Evolutionary conservation across 108 stramenopile species (phyloP), one percentile per base, ranked within the genome.

Genomic region (Schizochytrium sp.): DNA sequence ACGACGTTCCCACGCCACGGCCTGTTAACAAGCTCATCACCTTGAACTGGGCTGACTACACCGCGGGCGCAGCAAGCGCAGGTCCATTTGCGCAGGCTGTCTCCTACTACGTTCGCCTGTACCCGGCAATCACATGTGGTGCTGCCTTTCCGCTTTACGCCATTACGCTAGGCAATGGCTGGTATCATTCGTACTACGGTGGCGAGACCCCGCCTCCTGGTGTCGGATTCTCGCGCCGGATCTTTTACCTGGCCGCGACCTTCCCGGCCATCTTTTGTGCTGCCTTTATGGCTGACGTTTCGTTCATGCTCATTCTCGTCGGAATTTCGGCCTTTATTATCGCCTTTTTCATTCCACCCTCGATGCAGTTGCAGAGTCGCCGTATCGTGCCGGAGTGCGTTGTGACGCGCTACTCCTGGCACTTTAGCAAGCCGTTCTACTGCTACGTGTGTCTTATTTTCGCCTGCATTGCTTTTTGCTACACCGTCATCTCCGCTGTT

Each of bases 21-120:
- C 48, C 76, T 1, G 76, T 83, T 23, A 34, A 83, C 6, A 83
- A 83, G 76, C 76, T 83, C 76, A 83, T 83, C 76, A 83, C 76
- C 19, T 23, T 83, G 19, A 83, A 83, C 76, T 83, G 76, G 76
- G 23, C 19, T 6, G 76, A 83, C 51, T 83, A 83, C 28, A 83
- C 76, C 18, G 76, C 76, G 25, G 76, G 76, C 51, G 51, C 45
- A 6, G 23, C 28, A 12, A 83, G 51, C 48, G 76, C 76, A 53
- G 76, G 76, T 12, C 45, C 51, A 14, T 83, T 83, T 28, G 76
- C 76, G 28, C n/a, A 47, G 25, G 45, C 51, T 45, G 51, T 83
- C 25, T 83, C 76, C 25, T 83, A 53, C 76, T 83, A 83, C 51
- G 76, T 83, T 14, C 45, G 76, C 16, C 76, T 83, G 0, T 83